Base-by-base conservation (phyloP, 2,329 filamentous ascomycete species). In the Paraphaeosphaeria minitans region DNA sequence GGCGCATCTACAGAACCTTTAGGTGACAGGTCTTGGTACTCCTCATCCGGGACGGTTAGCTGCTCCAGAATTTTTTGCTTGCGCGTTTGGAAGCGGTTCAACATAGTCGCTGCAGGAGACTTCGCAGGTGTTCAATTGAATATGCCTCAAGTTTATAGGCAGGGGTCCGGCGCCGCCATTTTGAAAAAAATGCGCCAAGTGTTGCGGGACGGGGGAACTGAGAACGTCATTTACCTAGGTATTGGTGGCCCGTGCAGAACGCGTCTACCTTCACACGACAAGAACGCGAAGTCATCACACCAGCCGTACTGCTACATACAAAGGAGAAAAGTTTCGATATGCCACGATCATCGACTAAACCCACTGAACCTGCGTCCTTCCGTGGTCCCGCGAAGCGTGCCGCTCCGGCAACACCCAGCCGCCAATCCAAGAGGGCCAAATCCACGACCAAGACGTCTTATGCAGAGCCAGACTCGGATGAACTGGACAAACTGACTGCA, bases 1-100 rank as follows among this genome's bases (percentile, higher is more conserved):
- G 87, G 89, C 49, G 81, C 85, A 75, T 98, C 94, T 21, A 98
- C 85, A 0, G 88, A 90, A 16, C 93, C 94, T 79, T 97, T 97
- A 2, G 94, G 93, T 1, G 92, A 96, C 8, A 89, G 84, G 77
- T 97, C 94, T 42, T 86, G 85, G 77, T 97, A 96, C 59, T 90
- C 84, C 4, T 81, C 83, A 45, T 86, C 85, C 1, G 92, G 89
- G 3, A 87, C 82, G 9, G 86, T 80, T 3, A 97, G 87, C 64
- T 89, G 85, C 43, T 83, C 78, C 14, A 97, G 79, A 64, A 97
- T 96, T 59, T 84, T 87, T 53, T 78, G 74, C 77, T 97, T 98
- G 73, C 87, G 90, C 47, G 67, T 64, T 33, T 68, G 59, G 60
- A 82, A 82, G 19, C 69, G 69, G 41, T 57, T 66, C 43, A 67